Base-by-base conservation (phyloP, 2,329 filamentous ascomycete genomes). In the Amauroascus niger region DNA sequence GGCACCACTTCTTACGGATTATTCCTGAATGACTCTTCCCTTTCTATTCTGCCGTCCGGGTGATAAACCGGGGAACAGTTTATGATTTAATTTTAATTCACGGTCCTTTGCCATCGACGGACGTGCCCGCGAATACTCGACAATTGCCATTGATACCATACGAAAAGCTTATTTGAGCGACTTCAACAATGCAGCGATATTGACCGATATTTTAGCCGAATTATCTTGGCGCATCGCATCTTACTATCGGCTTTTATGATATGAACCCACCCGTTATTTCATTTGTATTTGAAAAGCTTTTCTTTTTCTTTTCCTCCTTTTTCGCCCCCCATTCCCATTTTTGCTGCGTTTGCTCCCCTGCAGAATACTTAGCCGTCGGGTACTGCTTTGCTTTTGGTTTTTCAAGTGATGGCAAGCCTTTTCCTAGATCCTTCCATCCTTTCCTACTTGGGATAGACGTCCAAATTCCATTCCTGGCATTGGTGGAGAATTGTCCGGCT, bases 151-250 rank as follows among this genome's bases (percentile, higher is more conserved):
- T 18, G 50, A 46, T 39, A 35, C 20, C 18, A 22, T 24, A 22
- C 24, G 40, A 37, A 44, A 52, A 16, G 39, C 18, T 52, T 22
- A 37, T 39, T 40, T 30, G 33, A 46, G 44, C 51, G 20, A 49
- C 43, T 24, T 32, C 24, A 30, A n/a, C 22, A 22, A 53, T 41
- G 40, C 50, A 52, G 50, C 40, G 50, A 52, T 52, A 52, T 49
- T 53, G 40, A 13, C 40, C 22, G 26, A 53, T 48, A 53, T 53
- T 37, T 53, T 49, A 53, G 49, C 37, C 26, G 22, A 45, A 45
- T 32, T 32, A 52, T 30, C 51, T 48, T 43, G 51, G 33, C 33
- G 14, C 40, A 26, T 48, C 13, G 32, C 44, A 53, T 48, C 14
- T 49, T 49, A 43, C 44, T 32, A 48, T 41, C 43, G 22, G 37